phyloP scores from a whole-genome alignment of 2,329 filamentous ascomycete species.

The Colletotrichum filicis region DNA sequence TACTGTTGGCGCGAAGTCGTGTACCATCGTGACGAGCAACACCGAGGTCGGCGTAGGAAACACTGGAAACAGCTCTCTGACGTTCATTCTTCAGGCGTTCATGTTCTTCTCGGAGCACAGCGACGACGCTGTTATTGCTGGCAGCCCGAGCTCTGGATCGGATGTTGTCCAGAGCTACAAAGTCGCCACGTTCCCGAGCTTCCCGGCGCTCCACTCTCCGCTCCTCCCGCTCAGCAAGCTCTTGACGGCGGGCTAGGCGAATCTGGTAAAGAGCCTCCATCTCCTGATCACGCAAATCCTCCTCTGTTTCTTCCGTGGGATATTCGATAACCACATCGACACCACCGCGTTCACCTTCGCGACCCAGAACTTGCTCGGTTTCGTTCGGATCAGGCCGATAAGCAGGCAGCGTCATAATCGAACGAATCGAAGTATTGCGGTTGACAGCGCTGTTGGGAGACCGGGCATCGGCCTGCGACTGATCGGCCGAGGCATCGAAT shows the following conservation, averaged over 20 bases:
- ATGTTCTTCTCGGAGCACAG: constrained; percentile 67
- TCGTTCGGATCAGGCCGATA: constrained; percentile 81
- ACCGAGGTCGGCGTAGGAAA: constrained; percentile 81
- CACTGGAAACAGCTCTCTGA: constrained; percentile 76
- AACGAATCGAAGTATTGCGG: constrained; percentile 86
- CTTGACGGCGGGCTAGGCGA: constrained; percentile 78
- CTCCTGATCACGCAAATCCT: constrained; percentile 82
- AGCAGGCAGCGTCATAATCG: constrained; percentile 91
- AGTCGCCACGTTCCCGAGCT: constrained; percentile 78
- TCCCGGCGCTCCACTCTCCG: constrained; percentile 76
- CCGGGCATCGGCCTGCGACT: constrained; percentile 36
- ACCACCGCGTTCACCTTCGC: constrained; percentile 90
- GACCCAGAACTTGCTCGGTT: constrained; percentile 83
- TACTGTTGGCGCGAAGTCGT: constrained; percentile 77
- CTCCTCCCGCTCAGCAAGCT: constrained; percentile 81
- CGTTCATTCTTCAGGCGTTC: constrained; percentile 68
- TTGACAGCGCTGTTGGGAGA: constrained; percentile 64
- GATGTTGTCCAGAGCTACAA: constrained; percentile 74
- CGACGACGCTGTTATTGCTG: constrained; percentile 63
- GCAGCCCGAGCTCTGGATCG: constrained; percentile 65
- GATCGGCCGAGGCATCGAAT: constrained; percentile 33
- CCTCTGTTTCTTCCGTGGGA: constrained; percentile 83
- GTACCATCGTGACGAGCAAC: constrained; percentile 83
- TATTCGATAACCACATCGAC: constrained; percentile 92
- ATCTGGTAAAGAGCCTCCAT: constrained; percentile 96